These are phyloP conservation scores for Rosa hybrid DNA, from an alignment of 331 rosid genomes.

Conservation along the genomic window DNA sequence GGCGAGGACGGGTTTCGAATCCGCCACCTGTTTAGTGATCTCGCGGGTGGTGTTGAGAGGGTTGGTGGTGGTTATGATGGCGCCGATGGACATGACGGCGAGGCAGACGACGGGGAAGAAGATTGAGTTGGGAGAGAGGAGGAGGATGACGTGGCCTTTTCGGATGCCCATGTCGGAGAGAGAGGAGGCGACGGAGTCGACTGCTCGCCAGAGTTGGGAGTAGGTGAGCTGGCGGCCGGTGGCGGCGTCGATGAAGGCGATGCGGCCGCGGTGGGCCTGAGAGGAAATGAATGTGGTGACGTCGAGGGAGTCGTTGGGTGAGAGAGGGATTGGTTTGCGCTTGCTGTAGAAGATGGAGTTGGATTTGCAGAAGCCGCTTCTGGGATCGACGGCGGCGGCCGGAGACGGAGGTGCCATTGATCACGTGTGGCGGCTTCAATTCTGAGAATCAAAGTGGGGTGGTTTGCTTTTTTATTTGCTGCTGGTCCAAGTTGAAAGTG, in stretches of 20 bases:
- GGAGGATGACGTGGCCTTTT: constrained; percentile 75
- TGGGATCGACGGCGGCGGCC: constrained; percentile 32
- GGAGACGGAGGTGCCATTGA: constrained; percentile 2
- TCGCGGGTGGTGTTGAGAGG: constrained; percentile 82
- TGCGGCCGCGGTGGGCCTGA: constrained; percentile 60
- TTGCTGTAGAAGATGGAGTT: constrained; percentile 75
- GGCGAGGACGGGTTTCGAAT: constrained; percentile 70
- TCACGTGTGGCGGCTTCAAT: not conserved
- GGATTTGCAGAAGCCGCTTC: constrained; percentile 68
- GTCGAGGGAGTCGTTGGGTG: constrained; percentile 55
- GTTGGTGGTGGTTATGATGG: constrained; percentile 82
- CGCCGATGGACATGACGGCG: constrained; percentile 85
- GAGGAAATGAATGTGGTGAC: constrained; percentile 82
- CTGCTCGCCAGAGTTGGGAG: constrained; percentile 64
- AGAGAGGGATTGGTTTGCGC: constrained; percentile 55
- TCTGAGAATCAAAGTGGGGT: not conserved
- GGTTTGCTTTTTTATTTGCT: not conserved
- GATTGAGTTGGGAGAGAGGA: constrained; percentile 84
- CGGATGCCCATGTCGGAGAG: constrained; percentile 66
- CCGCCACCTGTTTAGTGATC: constrained; percentile 73
- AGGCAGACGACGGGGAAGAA: constrained; percentile 78
- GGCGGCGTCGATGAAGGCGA: constrained; percentile 80
- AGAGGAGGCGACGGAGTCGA: constrained; percentile 48
- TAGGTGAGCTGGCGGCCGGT: constrained; percentile 66
- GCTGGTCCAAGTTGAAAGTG: not conserved